Evolutionary conservation across 352 stramenopile species (phyloP), one percentile per base, ranked within the genome.

Genomic region (Phytophthora foliorum): DNA sequence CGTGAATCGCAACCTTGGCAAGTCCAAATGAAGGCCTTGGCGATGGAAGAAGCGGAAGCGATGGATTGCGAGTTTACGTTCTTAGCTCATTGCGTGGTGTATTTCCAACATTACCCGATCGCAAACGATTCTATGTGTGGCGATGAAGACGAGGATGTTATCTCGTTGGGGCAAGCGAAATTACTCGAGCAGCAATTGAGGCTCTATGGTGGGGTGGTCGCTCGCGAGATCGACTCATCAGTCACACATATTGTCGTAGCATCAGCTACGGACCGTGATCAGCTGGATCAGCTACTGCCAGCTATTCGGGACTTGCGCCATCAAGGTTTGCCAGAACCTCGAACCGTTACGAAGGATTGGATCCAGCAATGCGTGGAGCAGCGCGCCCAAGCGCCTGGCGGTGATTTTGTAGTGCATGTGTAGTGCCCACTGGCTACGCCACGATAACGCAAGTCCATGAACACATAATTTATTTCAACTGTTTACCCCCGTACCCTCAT

Each of bases 21-120:
- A 57, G 39, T 64, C 2, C 53, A 70, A 41, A 61, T 92, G 19
- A 63, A 67, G 45, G 31, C 57, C 21, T 53, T 93, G 24, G 58
- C 75, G 0, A 80, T 70, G 8, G 89, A 94, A 67, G 82, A 91
- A 52, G 77, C 83, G 24, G 82, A 92, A 49, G 82, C 81, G 22
- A 90, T 94, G 80, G 80, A 91, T 13, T 81, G 62, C 32, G 68
- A 78, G 41, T 79, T 77, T 53, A 95, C 88, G n/a, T 92, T 88
- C 44, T 71, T 96, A 7, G 74, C 74, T 7, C 89, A 94, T 57
- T 96, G 89, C 31, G 74, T 90, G 1, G 81, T 92, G 17, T 94
- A 93, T 55, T 69, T 72, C 80, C 70, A 75, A 25, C 31, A 29
- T 61, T 21, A 3, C 24, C 82, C n/a, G n/a, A 39, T 0, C 22